These are phyloP conservation scores for Hypericum perforatum DNA, from an alignment of 345 rosid species.

Conservation along the genomic window DNA sequence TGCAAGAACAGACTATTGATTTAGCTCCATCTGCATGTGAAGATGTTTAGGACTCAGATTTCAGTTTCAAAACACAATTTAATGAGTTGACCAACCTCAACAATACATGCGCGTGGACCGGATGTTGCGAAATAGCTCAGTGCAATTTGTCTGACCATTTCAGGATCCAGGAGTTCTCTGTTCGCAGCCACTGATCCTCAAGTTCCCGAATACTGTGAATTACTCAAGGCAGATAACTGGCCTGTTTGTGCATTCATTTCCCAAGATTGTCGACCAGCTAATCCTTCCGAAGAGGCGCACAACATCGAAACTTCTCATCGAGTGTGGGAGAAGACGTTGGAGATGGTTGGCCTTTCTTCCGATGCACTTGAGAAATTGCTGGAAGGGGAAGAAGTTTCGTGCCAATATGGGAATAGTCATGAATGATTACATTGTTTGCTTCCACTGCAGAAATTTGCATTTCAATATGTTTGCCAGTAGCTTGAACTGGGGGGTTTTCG, in stretches of 20 bases:
- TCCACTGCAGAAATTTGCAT: too few species aligned
- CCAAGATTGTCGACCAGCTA: conserved; percentile 82
- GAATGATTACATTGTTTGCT: background rate
- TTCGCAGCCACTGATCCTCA: conserved; percentile 95
- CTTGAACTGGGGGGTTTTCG: too few species aligned
- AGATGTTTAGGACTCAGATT: too few species aligned
- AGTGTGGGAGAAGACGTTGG: conserved; percentile 90
- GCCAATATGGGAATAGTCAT: conserved; percentile 11
- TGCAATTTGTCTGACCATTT: conserved; percentile 4
- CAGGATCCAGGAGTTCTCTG: conserved; percentile 81
- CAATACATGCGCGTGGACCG: background rate
- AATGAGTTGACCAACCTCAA: too few species aligned
- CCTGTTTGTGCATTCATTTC: conserved; percentile 92
- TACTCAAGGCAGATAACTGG: conserved; percentile 71
- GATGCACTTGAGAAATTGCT: conserved; percentile 73
- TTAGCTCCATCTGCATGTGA: too few species aligned
- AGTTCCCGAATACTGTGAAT: conserved; percentile 77
- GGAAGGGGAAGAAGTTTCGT: conserved; percentile 51
- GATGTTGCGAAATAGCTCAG: conserved; percentile 1
- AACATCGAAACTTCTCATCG: conserved; percentile 45
- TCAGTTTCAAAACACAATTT: too few species aligned
- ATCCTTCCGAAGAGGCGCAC: conserved; percentile 94
- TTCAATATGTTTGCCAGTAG: too few species aligned
- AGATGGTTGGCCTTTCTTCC: conserved; percentile 68
- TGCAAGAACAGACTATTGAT: too few species aligned